Evolutionary conservation across 2,329 filamentous ascomycete species (phyloP).

Genomic region (Ascochyta lentis): DNA sequence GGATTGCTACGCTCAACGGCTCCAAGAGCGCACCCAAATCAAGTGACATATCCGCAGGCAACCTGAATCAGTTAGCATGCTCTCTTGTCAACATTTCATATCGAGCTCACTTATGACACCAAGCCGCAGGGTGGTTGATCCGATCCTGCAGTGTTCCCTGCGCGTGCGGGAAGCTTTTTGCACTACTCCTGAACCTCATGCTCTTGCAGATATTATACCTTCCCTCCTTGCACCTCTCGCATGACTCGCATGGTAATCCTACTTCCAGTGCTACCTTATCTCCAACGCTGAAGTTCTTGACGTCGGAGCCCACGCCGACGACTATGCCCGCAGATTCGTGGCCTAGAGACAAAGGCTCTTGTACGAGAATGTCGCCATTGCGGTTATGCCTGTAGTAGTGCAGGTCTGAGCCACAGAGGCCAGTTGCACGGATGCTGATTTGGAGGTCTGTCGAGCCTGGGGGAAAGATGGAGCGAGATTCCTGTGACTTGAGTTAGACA

Average conservation of each 20-base stretch:
- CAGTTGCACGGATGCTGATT: constrained; percentile 69
- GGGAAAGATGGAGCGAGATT: constrained; percentile 57
- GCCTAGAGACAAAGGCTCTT: constrained; percentile 80
- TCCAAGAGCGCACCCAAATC: constrained; percentile 66
- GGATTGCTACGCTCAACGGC: constrained; percentile 66
- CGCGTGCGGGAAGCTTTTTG: constrained; percentile 66
- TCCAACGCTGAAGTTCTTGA: constrained; percentile 69
- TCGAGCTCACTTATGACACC: constrained; percentile 61
- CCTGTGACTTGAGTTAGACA: constrained; percentile 51
- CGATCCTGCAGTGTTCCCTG: constrained; percentile 69
- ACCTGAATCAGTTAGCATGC: constrained; percentile 32
- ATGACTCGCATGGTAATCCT: constrained; percentile 78
- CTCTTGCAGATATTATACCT: constrained; percentile 68
- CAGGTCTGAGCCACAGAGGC: constrained; percentile 74
- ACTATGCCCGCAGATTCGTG: constrained; percentile 82
- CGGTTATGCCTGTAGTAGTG: constrained; percentile 89
- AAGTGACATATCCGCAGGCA: constrained; percentile 60
- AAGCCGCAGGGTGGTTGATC: constrained; percentile 66
- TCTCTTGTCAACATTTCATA: background rate
- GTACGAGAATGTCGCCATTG: constrained; percentile 85
- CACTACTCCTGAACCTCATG: constrained; percentile 65
- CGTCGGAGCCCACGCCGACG: constrained; percentile 70
- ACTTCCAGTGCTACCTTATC: constrained; percentile 94
- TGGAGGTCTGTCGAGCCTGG: constrained; percentile 65
- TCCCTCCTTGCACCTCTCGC: constrained; percentile 61